Evolutionary conservation across 495 filamentous ascomycete species (phyloP), one percentile per base, ranked within the genome.

Genomic region (Tuber indicum): DNA sequence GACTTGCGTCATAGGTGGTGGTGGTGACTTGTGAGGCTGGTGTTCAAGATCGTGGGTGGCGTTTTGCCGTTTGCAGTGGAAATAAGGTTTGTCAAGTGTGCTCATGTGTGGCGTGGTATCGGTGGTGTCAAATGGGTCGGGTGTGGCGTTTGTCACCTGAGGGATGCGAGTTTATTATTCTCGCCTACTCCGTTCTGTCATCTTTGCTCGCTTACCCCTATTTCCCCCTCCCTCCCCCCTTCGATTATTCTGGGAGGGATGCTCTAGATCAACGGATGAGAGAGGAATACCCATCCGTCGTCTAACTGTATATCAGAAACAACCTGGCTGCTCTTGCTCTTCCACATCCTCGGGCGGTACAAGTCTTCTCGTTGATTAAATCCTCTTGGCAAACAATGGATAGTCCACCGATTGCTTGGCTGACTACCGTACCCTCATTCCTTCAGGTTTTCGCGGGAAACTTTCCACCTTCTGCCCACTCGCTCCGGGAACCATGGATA

Each of bases 11-110:
- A 62, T 26, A 0, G n/a, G 23, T 62, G 23, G n/a, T 49, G n/a
- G 23, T 62, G 52, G 14, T 62, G 21, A n/a, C 49, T n/a, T 17
- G 49, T 52, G 49, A 10, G 49, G 52, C 52, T 62, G 52, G n/a
- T 62, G 52, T 62, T 62, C 12, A 16, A 14, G 52, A 32, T 32
- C n/a, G n/a, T 16, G n/a, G 2, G n/a, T 62, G 52, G n/a, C n/a
- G 52, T 32, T 62, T 62, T 32, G 52, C 2, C 3, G n/a, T 14
- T 32, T 12, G 52, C 8, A 26, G 52, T 62, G 52, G 52, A 62
- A 62, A 62, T 62, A 62, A 62, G 52, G 52, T 62, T 62, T 62
- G 52, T 62, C 4, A 32, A 62, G n/a, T n/a, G n/a, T 62, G 52
- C n/a, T 32, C 12, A 26, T 5, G 52, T 32, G 52, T 62, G 52